Base-by-base conservation (phyloP, 495 filamentous ascomycete genomes). In the Lichina pygmaea region DNA sequence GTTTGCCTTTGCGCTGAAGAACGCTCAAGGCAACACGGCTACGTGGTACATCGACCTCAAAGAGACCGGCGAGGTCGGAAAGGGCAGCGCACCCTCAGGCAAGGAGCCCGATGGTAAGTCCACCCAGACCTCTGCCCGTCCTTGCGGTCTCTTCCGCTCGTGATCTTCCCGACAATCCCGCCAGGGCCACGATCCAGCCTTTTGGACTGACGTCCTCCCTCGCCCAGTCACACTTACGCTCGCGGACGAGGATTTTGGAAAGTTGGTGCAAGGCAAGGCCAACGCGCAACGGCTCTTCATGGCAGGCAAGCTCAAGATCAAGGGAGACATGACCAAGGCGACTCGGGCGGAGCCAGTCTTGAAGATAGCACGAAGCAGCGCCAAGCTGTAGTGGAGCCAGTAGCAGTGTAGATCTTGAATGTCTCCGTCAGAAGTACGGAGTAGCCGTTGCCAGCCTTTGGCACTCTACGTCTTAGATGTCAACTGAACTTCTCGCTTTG, bases 271-370 rank as follows among this genome's bases (percentile, higher is more conserved):
- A 43, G 89, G 91, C 53, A 85, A 92, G 69, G 83, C 78, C 55
- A 86, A 93, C 51, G 85, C 89, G 44, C 89, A 95, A 71, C 75
- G 75, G 54, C 61, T 97, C 47, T 97, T 95, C 66, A 94, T 97
- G 85, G 70, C 70, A 7, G 89, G 89, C 55, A 93, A 92, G 68
- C 68, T 97, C 56, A 97, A 94, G 77, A 73, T 95, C 55, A 91
- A 85, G 72, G 89, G 89, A 43, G 83, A 95, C 61, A 76, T 97
- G 43, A 95, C 95, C 91, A 92, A 91, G 73, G 89, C 89, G 24
- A 94, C 89, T 41, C 93, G 91, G 75, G 76, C 89, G 62, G 83
- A 93, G 60, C 83, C 85, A 45, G 75, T 94, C 56, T 64, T 95
- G 50, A 84, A 85, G 70, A 91, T 85, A 67, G 81, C 84, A 48